These are phyloP conservation scores for Mycena galopus DNA, from an alignment of 768 basidiomycete genomes.

Conservation along the genomic window DNA sequence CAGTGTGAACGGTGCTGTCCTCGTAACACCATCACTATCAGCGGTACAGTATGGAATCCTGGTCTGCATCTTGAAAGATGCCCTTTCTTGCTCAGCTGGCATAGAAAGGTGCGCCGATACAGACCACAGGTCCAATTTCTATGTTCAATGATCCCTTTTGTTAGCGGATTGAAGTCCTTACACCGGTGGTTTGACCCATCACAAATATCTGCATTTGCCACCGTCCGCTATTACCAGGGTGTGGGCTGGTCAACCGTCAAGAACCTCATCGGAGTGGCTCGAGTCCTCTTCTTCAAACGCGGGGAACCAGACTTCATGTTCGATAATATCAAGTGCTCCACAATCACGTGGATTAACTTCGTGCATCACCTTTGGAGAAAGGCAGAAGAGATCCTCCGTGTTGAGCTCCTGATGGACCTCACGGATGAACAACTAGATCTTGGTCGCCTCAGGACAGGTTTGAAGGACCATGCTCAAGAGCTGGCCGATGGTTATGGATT, in stretches of 20 bases:
- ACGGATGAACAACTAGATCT: not conserved
- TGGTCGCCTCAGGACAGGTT: not conserved
- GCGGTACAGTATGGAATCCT: constrained; percentile 2
- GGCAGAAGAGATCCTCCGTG: constrained; percentile 1
- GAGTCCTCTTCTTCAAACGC: not conserved
- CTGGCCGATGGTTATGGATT: not conserved
- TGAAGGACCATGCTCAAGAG: not conserved
- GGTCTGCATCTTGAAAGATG: constrained; percentile 4
- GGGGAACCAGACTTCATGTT: constrained; percentile 9
- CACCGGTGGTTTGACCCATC: constrained; percentile 2
- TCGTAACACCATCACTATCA: not conserved
- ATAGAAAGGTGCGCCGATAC: not conserved
- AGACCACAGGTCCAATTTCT: not conserved
- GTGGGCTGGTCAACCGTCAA: not conserved
- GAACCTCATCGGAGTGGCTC: constrained; percentile 1
- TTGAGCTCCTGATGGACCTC: not conserved
- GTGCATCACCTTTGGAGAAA: not conserved
- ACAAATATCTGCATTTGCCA: not conserved
- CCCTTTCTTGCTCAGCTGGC: not conserved
- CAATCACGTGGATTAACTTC: not conserved
- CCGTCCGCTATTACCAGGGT: constrained; percentile 4
- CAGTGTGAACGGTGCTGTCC: not conserved
- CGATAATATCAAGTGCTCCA: not conserved
- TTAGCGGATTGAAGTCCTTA: not conserved
- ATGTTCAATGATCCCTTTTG: not conserved